phyloP scores from a whole-genome alignment of 257 asterid genomes.

The Penstemon newberryi region DNA sequence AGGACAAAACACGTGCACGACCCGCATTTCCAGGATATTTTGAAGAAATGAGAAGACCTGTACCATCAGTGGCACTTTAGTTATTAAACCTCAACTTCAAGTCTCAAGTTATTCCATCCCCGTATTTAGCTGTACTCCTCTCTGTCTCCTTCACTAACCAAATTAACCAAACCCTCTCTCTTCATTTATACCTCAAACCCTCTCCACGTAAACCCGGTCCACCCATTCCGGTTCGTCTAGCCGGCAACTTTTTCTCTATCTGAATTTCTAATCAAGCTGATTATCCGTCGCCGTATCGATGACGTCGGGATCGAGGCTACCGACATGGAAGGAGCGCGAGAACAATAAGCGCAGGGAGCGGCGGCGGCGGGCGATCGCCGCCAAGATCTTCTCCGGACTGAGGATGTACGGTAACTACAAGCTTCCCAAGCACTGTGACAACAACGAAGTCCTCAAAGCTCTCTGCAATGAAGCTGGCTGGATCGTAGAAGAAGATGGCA shows the following conservation, averaged over 20 bases:
- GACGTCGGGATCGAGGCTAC: constrained; percentile 87
- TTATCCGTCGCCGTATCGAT: constrained; percentile 36
- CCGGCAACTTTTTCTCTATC: constrained; percentile 2
- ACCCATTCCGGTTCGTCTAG: constrained; percentile 24
- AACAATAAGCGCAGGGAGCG: constrained; percentile 97
- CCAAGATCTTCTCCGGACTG: constrained; percentile 88
- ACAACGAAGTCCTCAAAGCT: constrained; percentile 92
- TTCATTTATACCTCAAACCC: constrained; percentile 16
- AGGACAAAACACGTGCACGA: constrained; percentile 55
- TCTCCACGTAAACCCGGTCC: constrained; percentile 29
- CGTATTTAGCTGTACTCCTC: constrained; percentile 24
- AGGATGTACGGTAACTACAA: constrained; percentile 86
- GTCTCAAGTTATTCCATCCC: constrained; percentile 30
- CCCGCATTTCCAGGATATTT: constrained; percentile 53
- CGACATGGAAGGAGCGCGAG: constrained; percentile 98
- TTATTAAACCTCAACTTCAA: constrained; percentile 22
- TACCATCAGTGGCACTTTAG: constrained; percentile 40
- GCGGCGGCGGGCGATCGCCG: constrained; percentile 91
- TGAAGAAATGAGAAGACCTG: background rate
- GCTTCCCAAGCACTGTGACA: constrained; percentile 96
- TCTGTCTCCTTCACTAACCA: constrained; percentile 23
- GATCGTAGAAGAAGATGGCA: constrained; percentile 91
- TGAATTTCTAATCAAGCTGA: background rate
- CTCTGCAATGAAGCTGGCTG: constrained; percentile 95
- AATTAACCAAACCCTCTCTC: constrained; percentile 21